Percentiles rank a stretch among this genome's conserved stretches.
Conservation (phyloP, 2,329 filamentous ascomycete species). For the Colletotrichum aenigma region DNA sequence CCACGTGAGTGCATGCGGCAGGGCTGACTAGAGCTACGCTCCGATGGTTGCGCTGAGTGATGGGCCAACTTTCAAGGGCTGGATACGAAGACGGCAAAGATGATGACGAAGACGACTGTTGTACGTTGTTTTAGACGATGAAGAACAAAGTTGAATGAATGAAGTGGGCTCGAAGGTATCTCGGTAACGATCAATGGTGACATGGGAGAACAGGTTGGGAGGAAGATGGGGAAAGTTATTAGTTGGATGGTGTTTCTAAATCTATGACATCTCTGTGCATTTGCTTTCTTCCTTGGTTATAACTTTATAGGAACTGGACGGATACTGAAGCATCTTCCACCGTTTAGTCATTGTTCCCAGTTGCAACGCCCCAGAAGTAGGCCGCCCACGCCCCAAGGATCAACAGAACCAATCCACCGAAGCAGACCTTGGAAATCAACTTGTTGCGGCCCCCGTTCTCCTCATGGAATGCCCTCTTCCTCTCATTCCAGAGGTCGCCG, state of each 20-base stretch:
- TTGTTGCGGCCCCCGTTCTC: constrained; percentile 40
- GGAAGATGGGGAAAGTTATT: no score
- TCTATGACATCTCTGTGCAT: not conserved
- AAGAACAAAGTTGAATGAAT: not conserved
- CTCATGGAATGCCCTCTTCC: constrained; percentile 36
- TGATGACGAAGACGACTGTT: not conserved
- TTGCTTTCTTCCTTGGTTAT: not conserved
- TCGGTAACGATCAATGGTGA: not conserved
- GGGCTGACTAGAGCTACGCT: not conserved
- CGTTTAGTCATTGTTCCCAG: constrained; percentile 45
- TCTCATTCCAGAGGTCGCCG: constrained; percentile 43
- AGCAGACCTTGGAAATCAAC: constrained; percentile 45
- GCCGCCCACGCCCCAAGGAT: constrained; percentile 57
- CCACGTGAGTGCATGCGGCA: no score
- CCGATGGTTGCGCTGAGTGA: not conserved
- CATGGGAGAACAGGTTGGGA: no score
- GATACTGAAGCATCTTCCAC: not conserved
- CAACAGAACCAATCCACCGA: constrained; percentile 46
- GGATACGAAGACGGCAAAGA: not conserved
- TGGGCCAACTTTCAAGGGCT: not conserved
- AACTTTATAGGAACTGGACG: not conserved
- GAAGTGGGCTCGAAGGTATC: not conserved
- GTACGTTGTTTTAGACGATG: not conserved
- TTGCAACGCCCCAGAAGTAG: constrained; percentile 66
- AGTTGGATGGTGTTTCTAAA: not conserved